Evolutionary conservation across 2,329 filamentous ascomycete genomes (phyloP), one percentile per base, ranked within the genome.

Genomic region (Xylaria sp.): DNA sequence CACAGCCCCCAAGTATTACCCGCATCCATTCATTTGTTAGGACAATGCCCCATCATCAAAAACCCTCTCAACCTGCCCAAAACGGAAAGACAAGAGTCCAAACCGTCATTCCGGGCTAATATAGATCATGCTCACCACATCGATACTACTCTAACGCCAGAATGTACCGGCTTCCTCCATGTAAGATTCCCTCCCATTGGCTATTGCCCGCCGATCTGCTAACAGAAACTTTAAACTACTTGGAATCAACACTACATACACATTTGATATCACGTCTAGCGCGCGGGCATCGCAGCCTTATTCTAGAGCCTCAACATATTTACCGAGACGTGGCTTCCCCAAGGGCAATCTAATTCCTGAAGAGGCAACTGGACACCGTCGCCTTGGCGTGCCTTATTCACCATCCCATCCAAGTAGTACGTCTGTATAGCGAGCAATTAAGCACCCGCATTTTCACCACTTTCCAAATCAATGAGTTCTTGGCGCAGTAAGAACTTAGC

Each of bases 51-150:
- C 59, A 35, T 48, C 51, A 13, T 57, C 37, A 27, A 60, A 54
- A 29, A 23, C 48, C 52, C 56, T 60, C 25, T 47, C 56, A 63
- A 60, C 63, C 63, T 65, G 60, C 63, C 63, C 29, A 49, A 65
- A 63, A 10, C 17, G 60, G 63, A 60, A 64, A 62, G 40, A 56
- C 47, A 56, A 27, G 37, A 3, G 29, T 53, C 43, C 6, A 51
- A 59, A 23, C 44, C 49, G 27, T 63, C 54, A 49, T 59, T 62
- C 47, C 37, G 46, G 48, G 44, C 58, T 54, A 64, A 57, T 48
- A 54, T 51, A 38, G 25, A 19, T 53, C 25, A 54, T 51, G 21
- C 48, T 43, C 35, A 35, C 40, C 21, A 37, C 49, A 53, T 47
- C 49, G 37, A 62, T 64, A 52, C 41, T 33, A 62, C 58, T 51